phyloP scores from a whole-genome alignment of 2,329 filamentous ascomycete genomes.

The Cryphonectria naterciae region DNA sequence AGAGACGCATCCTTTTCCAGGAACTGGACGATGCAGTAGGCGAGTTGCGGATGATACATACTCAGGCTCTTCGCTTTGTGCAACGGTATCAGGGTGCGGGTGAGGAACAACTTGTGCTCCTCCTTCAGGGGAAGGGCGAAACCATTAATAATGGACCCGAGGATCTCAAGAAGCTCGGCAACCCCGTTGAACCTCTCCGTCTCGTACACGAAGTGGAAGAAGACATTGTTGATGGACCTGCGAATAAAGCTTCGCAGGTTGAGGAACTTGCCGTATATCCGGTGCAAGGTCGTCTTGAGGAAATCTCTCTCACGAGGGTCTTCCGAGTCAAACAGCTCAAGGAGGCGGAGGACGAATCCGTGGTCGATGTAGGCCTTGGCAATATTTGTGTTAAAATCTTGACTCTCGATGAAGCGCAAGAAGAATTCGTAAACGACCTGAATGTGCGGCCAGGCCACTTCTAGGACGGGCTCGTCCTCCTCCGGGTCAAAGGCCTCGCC shows the following conservation, averaged over 20 bases:
- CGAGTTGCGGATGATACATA: constrained; percentile 99
- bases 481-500: constrained; percentile 98
- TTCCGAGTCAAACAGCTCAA: constrained; percentile 98
- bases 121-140: constrained; percentile 97
- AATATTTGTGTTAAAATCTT: constrained; percentile 99
- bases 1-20: constrained; percentile 95
- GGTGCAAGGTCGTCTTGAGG: constrained; percentile 94
- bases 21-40: constrained; percentile 99
- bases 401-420: constrained; percentile 96
- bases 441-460: constrained; percentile 99
- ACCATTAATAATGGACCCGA: constrained; percentile 98
- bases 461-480: constrained; percentile 95
- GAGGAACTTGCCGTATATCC: constrained; percentile 98
- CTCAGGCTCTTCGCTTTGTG: constrained; percentile 99
- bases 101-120: constrained; percentile 97
- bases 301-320: constrained; percentile 97
- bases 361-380: constrained; percentile 99
- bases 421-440: constrained; percentile 99
- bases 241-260: constrained; percentile 97
- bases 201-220: constrained; percentile 99
- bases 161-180: constrained; percentile 91
- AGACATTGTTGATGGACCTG: constrained; percentile 99
- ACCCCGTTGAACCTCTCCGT: constrained; percentile 99
- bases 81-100: constrained; percentile 85
- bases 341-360: constrained; percentile 90